Base-by-base conservation (phyloP, 257 asterid species). In the Lithospermum erythrorhizon region DNA sequence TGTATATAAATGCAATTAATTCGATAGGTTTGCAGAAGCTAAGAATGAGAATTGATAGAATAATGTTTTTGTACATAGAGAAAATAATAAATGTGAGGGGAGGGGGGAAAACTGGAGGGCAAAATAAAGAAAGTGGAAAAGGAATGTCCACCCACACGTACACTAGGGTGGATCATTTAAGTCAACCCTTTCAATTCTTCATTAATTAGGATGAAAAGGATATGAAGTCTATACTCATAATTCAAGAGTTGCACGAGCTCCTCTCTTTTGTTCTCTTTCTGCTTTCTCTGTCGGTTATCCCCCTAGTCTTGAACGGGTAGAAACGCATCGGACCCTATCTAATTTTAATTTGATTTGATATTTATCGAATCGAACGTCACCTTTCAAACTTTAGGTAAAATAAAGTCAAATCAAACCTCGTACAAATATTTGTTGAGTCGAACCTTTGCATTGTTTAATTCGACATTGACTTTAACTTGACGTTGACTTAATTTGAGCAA, bases 181-280 rank as follows among this genome's bases (percentile, higher is more conserved):
- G 73, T 75, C 66, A 80, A 68, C 73, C 71, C 66, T 61, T 70
- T 63, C 23, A 58, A 65, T 70, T 79, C 75, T 81, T 76, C 87
- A 86, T 78, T 84, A 67, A 81, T 66, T 78, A 4, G 9, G 6
- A 2, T 2, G 8, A 2, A 32, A 32, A 32, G 0, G 41, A 15
- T 18, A 82, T 65, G 86, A 70, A 82, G 79, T 80, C 72, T 71
- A 79, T 76, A 75, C 69, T 78, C 64, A 74, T 76, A 70, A 63
- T 64, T 73, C 80, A 81, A 79, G 89, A 83, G 77, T 71, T 76
- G 81, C 96, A 81, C 89, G 87, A 81, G 94, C 87, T 79, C 4
- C 27, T 1, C 75, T 82, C 61, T 76, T 84, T 87, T 79, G 91
- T 79, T 73, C 56, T 76, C 67, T 76, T 85, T 24, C 69, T 75